Percentiles rank a stretch among this genome's conserved stretches.
Conservation (phyloP, 441 rosid genomes). For the Mallotus repandus region DNA sequence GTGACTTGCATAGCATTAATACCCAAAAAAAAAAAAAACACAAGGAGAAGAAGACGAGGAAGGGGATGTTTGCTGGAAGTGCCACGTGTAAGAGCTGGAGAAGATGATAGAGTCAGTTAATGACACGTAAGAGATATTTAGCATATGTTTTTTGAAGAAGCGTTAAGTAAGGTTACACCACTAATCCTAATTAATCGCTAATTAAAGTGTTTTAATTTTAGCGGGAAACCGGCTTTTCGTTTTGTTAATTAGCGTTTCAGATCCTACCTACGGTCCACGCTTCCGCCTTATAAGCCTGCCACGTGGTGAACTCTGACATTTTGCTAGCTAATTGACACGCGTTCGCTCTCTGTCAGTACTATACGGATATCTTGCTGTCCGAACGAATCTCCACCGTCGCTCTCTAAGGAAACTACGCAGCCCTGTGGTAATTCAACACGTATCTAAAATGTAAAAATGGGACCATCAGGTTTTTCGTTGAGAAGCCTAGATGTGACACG, state of each 20-base stretch:
- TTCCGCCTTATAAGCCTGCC: conserved; percentile 7
- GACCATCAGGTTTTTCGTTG: neutral
- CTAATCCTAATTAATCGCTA: conserved; percentile 36
- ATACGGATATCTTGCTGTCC: conserved; percentile 19
- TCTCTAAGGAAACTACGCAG: neutral
- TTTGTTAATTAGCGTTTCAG: conserved; percentile 7
- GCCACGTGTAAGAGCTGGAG: conserved; percentile 43
- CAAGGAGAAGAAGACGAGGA: neutral
- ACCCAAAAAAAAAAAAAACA: neutral
- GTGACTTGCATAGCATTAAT: neutral
- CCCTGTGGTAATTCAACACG: neutral
- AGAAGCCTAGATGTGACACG: neutral
- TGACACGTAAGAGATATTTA: conserved; percentile 35
- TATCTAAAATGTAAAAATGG: neutral
- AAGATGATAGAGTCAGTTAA: conserved; percentile 17
- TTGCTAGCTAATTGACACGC: conserved; percentile 15
- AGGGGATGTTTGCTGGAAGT: neutral
- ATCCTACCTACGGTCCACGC: neutral
- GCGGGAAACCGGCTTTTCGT: conserved; percentile 23
- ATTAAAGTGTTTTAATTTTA: conserved; percentile 22
- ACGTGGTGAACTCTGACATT: conserved; percentile 15
- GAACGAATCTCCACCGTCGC: conserved; percentile 18
- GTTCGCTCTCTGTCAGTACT: neutral
- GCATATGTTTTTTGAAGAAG: conserved; percentile 15
- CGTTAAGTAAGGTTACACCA: conserved; percentile 32